Percentiles rank a stretch among this genome's conserved stretches.
Conservation (phyloP, 148 eudicot species). For the Silene conica region DNA sequence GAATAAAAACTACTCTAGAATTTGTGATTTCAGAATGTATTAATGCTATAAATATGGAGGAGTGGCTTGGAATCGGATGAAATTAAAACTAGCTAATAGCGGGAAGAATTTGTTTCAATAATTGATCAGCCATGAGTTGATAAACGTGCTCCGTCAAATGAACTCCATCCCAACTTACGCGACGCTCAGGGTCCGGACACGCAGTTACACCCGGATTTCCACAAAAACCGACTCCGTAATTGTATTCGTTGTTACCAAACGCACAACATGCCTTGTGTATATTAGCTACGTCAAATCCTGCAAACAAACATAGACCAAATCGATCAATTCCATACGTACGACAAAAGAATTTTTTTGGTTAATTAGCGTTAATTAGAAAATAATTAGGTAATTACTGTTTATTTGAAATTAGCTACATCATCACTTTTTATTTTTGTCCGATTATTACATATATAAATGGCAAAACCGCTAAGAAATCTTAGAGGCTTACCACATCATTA, state of each 20-base stretch:
- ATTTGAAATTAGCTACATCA: too few species aligned
- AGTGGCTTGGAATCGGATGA: neutral
- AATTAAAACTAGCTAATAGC: neutral
- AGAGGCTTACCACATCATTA: too few species aligned
- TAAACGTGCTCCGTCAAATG: constrained; percentile 41
- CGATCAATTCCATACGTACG: too few species aligned
- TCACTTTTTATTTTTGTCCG: too few species aligned
- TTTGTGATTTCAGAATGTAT: too few species aligned
- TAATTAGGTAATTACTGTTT: too few species aligned
- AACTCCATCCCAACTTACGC: constrained; percentile 46
- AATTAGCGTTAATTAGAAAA: too few species aligned
- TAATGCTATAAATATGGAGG: neutral
- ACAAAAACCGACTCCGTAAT: constrained; percentile 4
- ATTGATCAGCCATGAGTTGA: constrained; percentile 17
- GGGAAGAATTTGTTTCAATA: constrained; percentile 10
- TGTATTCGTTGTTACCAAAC: constrained; percentile 23
- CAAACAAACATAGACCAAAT: too few species aligned
- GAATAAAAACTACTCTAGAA: too few species aligned
- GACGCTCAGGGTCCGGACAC: constrained; percentile 27
- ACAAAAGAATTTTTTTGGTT: too few species aligned
- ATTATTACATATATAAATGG: too few species aligned
- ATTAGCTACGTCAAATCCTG: constrained; percentile 26
- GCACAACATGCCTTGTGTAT: constrained; percentile 43
- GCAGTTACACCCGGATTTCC: constrained; percentile 20
- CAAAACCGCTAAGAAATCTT: too few species aligned